Evolutionary conservation across 768 basidiomycete genomes (phyloP).

Genomic region (Scleroderma citrinum): DNA sequence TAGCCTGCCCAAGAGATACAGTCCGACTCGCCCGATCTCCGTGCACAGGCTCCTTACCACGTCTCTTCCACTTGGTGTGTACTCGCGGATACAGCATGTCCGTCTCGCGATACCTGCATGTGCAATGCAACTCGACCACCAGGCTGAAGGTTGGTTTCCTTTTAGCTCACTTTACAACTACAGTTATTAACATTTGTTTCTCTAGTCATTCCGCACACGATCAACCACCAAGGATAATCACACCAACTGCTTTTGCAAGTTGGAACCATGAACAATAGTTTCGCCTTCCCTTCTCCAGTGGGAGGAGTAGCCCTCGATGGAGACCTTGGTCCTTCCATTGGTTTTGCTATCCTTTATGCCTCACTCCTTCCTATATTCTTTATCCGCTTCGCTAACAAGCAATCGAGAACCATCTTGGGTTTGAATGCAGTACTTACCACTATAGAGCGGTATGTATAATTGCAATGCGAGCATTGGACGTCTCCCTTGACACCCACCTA

Average conservation of each 20-base stretch:
- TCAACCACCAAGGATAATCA: background rate
- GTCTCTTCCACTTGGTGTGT: too few relatives aligned
- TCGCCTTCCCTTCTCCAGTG: constrained; percentile 37
- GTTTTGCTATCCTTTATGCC: constrained; percentile 37
- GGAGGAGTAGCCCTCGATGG: constrained; percentile 35
- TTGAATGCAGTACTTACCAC: constrained; percentile 29
- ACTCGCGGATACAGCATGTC: too few relatives aligned
- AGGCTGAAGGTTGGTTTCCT: too few relatives aligned
- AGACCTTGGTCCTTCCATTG: constrained; percentile 39
- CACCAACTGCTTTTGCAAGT: background rate
- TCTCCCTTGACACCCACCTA: background rate
- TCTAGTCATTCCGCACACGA: background rate
- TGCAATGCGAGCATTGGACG: background rate
- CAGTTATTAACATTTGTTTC: background rate
- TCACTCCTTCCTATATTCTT: constrained; percentile 31
- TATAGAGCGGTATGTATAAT: constrained; percentile 32
- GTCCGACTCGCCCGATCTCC: too few relatives aligned
- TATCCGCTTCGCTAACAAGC: constrained; percentile 29
- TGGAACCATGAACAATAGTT: constrained; percentile 2
- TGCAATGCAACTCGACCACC: too few relatives aligned
- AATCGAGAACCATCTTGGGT: constrained; percentile 32
- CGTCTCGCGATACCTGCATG: too few relatives aligned
- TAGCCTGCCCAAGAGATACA: too few relatives aligned
- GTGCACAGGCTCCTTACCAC: too few relatives aligned
- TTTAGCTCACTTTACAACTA: too few relatives aligned